These are phyloP conservation scores for Odonthalia washingtoniensis DNA, from an alignment of 31 red algal species.

Conservation along the genomic window DNA sequence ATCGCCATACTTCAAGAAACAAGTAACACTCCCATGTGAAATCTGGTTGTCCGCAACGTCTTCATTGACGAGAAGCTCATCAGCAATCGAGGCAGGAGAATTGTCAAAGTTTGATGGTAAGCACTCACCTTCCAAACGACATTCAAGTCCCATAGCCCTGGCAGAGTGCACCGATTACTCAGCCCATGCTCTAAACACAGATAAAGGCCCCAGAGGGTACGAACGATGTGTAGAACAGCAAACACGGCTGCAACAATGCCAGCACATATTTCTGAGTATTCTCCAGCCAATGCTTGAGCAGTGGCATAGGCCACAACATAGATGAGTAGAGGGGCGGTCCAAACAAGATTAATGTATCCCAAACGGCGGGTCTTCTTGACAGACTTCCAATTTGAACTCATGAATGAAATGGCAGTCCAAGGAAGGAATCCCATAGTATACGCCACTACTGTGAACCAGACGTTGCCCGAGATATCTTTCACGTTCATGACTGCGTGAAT, in stretches of 20 bases:
- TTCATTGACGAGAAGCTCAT: no score
- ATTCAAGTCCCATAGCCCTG: constrained; percentile 14
- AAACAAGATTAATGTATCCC: constrained; percentile 35
- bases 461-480: no score
- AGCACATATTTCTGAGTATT: constrained; percentile 49
- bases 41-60: no score
- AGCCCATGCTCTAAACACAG: constrained; percentile 35
- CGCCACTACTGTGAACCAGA: no score
- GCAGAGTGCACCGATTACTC: constrained; percentile 14
- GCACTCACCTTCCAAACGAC: no score
- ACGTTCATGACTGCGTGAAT: no score
- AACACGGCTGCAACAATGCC: constrained; percentile 28
- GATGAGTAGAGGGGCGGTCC: neutral
- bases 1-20: no score
- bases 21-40: no score
- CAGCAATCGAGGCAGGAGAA: no score
- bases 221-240: constrained; percentile 34
- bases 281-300: constrained; percentile 23
- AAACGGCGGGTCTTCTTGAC: constrained; percentile 16
- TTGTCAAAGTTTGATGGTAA: no score
- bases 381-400: constrained; percentile 32
- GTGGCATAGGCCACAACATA: constrained; percentile 35
- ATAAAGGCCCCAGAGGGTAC: constrained; percentile 39
- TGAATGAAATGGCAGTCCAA: constrained; percentile 43
- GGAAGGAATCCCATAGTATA: no score